Conservation (phyloP, 2,329 filamentous ascomycete genomes). For the Beauveria sp. region DNA sequence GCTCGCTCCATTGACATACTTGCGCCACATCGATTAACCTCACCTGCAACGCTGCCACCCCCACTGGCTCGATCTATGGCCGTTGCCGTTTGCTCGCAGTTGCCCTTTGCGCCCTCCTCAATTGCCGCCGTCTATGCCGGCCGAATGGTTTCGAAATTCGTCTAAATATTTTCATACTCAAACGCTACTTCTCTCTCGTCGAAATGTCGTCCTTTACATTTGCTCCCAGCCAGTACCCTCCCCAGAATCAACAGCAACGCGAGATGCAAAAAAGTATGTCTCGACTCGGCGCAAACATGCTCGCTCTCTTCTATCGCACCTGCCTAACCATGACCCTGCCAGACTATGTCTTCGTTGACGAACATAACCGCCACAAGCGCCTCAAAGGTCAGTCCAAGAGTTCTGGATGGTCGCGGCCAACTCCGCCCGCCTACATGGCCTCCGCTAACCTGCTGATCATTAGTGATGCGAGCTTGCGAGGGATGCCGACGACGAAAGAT, state of each 20-base stretch:
- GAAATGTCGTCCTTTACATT: constrained; percentile 73
- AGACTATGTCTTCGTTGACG: constrained; percentile 99
- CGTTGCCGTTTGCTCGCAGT: constrained; percentile 2
- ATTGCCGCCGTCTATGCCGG: background rate
- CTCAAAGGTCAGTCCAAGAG: constrained; percentile 65
- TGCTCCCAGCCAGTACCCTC: constrained; percentile 47
- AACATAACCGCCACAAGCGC: constrained; percentile 95
- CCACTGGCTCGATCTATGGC: constrained; percentile 8
- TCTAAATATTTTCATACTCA: constrained; percentile 42
- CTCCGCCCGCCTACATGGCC: background rate
- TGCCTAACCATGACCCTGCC: constrained; percentile 24
- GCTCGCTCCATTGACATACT: background rate
- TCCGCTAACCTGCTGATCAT: background rate
- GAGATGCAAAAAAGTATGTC: constrained; percentile 29
- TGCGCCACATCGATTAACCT: constrained; percentile 1
- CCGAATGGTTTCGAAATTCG: background rate
- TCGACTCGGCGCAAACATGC: background rate
- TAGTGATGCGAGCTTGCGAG: constrained; percentile 96
- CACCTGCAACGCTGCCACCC: background rate
- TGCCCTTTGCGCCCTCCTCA: background rate
- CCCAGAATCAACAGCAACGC: constrained; percentile 37
- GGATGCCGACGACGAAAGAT: constrained; percentile 93
- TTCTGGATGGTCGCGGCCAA: background rate
- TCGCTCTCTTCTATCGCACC: background rate
- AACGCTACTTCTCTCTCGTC: constrained; percentile 55